These are phyloP conservation scores for Jamesozyma piceae DNA, from an alignment of 805 yeast species.

Conservation along the genomic window DNA sequence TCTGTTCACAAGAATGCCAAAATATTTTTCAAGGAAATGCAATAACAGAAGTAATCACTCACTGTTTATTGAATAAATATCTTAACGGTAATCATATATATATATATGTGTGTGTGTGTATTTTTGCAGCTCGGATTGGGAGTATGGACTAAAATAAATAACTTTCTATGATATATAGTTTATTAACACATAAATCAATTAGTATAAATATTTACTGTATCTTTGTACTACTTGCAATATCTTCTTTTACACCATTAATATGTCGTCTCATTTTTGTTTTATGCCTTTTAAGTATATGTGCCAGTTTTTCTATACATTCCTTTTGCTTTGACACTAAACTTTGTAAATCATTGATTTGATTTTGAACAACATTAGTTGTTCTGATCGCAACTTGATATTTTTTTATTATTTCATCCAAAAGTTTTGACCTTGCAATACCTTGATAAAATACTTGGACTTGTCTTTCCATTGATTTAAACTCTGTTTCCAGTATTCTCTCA, in stretches of 20 bases:
- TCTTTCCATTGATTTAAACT: constrained; percentile 2
- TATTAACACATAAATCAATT: too few relatives aligned
- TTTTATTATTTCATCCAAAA: constrained; percentile 18
- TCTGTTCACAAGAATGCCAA: too few relatives aligned
- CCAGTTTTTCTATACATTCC: neutral
- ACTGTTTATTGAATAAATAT: too few relatives aligned
- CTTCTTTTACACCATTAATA: neutral
- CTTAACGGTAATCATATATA: too few relatives aligned
- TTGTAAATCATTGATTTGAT: neutral
- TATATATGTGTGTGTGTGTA: too few relatives aligned
- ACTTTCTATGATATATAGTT: neutral
- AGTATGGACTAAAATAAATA: neutral
- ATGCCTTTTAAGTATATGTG: neutral
- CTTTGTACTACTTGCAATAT: neutral
- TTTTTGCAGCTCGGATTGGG: too few relatives aligned
- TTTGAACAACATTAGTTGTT: constrained; percentile 1
- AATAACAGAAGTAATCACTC: too few relatives aligned
- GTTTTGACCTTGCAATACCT: constrained; percentile 15
- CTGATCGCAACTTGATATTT: constrained; percentile 9
- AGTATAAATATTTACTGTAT: neutral
- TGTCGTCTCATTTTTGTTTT: neutral
- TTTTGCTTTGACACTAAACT: neutral
- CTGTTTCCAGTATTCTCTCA: neutral
- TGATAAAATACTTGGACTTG: constrained; percentile 10
- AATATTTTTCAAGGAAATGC: too few relatives aligned